Evolutionary conservation across 2,329 filamentous ascomycete species (phyloP).

Genomic region (Aspergillus pseudotamarii): DNA sequence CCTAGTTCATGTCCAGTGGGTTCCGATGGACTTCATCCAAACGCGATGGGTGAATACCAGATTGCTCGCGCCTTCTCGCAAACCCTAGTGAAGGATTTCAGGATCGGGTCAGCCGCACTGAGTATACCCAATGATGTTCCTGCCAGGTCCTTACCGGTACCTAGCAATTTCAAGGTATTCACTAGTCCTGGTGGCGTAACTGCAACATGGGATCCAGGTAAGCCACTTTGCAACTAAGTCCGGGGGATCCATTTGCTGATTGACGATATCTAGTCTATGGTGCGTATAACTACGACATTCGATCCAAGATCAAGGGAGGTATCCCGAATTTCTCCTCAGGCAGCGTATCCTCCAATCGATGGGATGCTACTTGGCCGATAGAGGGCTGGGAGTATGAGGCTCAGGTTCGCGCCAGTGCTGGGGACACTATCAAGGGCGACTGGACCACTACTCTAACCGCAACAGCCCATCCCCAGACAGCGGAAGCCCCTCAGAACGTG

Average conservation of each 20-base stretch:
- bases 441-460: too few relatives aligned
- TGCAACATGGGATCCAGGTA: background rate
- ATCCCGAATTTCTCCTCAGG: background rate
- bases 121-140: background rate
- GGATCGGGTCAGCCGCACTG: background rate
- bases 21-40: slow-evolving; percentile 7
- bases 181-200: background rate
- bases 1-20: background rate
- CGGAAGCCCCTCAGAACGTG: too few relatives aligned
- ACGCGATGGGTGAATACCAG: slow-evolving; percentile 2
- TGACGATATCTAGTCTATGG: background rate
- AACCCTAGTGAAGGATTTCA: background rate
- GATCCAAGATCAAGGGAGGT: background rate
- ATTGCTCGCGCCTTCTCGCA: slow-evolving; percentile 2
- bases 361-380: too few relatives aligned
- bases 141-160: background rate
- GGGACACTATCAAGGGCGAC: too few relatives aligned
- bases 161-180: background rate
- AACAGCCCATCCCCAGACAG: too few relatives aligned
- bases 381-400: too few relatives aligned
- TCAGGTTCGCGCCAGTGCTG: too few relatives aligned
- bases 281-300: background rate
- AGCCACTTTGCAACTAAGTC: background rate
- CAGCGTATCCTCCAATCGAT: background rate
- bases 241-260: background rate